These are phyloP conservation scores for Barnettozyma sucrosica DNA, from an alignment of 805 yeast genomes.

Conservation along the genomic window DNA sequence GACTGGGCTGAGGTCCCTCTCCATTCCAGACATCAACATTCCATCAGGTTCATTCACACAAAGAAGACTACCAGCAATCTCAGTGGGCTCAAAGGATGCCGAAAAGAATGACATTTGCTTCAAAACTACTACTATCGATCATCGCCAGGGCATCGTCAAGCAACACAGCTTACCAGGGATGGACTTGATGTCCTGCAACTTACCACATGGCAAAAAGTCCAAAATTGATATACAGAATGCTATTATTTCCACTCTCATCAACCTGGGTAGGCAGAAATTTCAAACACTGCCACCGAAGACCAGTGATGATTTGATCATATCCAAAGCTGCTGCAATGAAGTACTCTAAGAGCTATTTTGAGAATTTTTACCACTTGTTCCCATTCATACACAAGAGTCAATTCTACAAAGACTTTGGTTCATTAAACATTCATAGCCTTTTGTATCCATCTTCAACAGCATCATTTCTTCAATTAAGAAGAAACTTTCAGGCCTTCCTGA, in stretches of 20 bases:
- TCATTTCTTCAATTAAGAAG: constrained; percentile 8
- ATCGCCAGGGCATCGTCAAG: neutral
- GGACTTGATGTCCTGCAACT: constrained; percentile 1
- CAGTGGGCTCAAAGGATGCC: constrained; percentile 1
- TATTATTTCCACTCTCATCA: constrained; percentile 19
- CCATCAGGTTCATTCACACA: neutral
- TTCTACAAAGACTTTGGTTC: constrained; percentile 12
- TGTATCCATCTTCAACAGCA: constrained; percentile 12
- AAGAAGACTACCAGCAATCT: constrained; percentile 5
- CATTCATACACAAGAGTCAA: constrained; percentile 17
- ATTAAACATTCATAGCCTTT: constrained; percentile 13
- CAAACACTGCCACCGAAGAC: constrained; percentile 1
- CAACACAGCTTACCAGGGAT: neutral
- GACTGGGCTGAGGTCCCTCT: neutral
- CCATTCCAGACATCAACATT: constrained; percentile 2
- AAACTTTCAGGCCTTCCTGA: constrained; percentile 16
- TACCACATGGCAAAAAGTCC: neutral
- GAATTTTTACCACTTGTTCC: constrained; percentile 12
- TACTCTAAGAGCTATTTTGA: constrained; percentile 17
- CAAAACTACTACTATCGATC: neutral
- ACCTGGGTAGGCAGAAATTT: constrained; percentile 16
- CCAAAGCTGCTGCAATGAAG: constrained; percentile 14
- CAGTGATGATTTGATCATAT: constrained; percentile 9
- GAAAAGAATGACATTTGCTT: neutral
- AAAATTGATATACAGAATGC: constrained; percentile 19